Evolutionary conservation across 306 rosid species (phyloP).

Genomic region (Dryas alaskensis): DNA sequence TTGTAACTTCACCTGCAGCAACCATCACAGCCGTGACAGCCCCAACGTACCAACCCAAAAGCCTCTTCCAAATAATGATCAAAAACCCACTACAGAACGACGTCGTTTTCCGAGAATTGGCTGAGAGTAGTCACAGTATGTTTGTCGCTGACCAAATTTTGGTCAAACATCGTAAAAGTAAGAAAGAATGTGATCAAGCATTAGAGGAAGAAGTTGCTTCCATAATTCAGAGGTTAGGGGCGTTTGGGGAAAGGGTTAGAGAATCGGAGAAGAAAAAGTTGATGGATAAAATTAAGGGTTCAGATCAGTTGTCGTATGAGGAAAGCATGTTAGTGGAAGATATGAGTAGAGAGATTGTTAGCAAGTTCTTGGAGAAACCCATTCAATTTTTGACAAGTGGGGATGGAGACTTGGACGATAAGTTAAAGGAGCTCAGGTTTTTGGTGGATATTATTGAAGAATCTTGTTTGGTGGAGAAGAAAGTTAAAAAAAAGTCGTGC

Average conservation of each 20-base stretch:
- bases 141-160: too few species aligned
- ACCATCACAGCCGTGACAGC: too few species aligned
- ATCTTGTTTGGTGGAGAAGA: neutral
- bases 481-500: neutral
- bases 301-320: neutral
- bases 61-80: neutral
- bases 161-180: neutral
- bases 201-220: neutral
- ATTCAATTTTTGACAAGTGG: neutral
- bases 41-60: neutral
- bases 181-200: neutral
- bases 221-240: neutral
- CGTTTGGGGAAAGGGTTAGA: neutral
- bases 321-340: neutral
- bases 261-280: neutral
- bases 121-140: neutral
- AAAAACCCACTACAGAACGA: neutral
- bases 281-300: neutral
- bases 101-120: neutral
- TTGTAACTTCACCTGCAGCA: too few species aligned
- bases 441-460: neutral
- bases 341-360: neutral
- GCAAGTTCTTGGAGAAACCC: conserved; percentile 1
- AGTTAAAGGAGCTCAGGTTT: neutral
- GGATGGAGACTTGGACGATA: neutral